Percentiles rank a stretch among this genome's conserved stretches.
These are phyloP conservation scores for Arthroderma sp. DNA, from an alignment of 2,329 filamentous ascomycete species.

Conservation along the genomic window DNA sequence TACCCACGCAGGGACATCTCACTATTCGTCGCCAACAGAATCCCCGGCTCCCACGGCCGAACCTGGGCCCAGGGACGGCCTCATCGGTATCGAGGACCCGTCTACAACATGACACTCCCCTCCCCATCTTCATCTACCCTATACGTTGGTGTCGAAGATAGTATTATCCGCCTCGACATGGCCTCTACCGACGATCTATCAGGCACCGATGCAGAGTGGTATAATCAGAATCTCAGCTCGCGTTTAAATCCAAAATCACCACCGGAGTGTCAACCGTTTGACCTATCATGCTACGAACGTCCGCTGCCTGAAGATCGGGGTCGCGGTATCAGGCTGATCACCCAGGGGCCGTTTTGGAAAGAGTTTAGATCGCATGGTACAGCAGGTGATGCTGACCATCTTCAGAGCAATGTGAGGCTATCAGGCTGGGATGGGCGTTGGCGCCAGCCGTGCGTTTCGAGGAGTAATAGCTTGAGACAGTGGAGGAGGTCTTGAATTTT, in stretches of 20 bases:
- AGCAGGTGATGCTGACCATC: conserved; percentile 8
- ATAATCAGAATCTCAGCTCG: conserved; percentile 18
- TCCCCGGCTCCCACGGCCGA: conserved; percentile 9
- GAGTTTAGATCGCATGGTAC: conserved; percentile 2
- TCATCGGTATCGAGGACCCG: conserved; percentile 28
- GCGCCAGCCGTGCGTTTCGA: conserved; percentile 11
- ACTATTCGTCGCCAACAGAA: conserved; percentile 27
- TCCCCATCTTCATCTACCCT: conserved; percentile 32
- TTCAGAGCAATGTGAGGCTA: conserved; percentile 13
- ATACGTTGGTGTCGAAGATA: conserved; percentile 32
- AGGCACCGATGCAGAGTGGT: conserved; percentile 20
- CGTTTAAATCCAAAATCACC: conserved; percentile 14
- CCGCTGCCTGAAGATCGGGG: conserved; percentile 22
- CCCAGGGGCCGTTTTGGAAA: conserved; percentile 20
- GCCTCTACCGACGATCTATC: conserved; percentile 30
- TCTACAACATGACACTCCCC: conserved; percentile 33
- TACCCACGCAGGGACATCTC: conserved; percentile 24
- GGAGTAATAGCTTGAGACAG: background rate
- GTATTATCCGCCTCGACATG: conserved; percentile 32
- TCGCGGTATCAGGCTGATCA: conserved; percentile 22
- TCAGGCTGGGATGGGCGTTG: conserved; percentile 28
- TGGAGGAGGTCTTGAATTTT: background rate
- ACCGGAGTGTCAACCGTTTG: conserved; percentile 16
- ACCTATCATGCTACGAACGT: conserved; percentile 33
- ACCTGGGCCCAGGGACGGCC: conserved; percentile 1